A percentile compares a stretch with the other conserved stretches of the same genome.
Conservation (phyloP, 1,284 basidiomycete species). For the Phellopilus nigrolimitatus region DNA sequence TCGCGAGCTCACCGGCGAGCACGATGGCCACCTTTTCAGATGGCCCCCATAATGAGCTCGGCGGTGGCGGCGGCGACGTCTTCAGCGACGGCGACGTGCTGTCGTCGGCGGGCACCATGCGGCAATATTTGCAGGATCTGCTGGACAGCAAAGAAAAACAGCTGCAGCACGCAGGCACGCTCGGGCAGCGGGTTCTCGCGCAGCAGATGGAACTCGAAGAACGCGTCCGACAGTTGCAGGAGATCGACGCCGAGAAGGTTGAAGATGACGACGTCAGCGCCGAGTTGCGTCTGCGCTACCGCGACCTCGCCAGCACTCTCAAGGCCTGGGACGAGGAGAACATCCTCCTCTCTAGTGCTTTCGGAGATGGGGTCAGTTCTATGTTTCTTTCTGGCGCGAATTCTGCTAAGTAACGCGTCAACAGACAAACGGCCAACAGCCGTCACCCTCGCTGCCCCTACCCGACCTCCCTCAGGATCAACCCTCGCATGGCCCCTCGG, state of each 20-base stretch:
- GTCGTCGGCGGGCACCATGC: conserved; percentile 58
- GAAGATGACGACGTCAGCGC: conserved; percentile 61
- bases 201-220: conserved; percentile 91
- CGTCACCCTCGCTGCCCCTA: conserved; percentile 31
- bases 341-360: conserved; percentile 66
- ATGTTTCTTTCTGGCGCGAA: conserved; percentile 16
- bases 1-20: background rate
- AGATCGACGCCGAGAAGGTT: conserved; percentile 49
- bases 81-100: background rate
- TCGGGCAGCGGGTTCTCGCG: conserved; percentile 85
- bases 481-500: conserved; percentile 38
- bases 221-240: conserved; percentile 76
- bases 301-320: conserved; percentile 75
- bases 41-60: background rate
- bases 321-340: conserved; percentile 82
- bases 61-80: background rate
- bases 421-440: conserved; percentile 38
- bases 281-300: conserved; percentile 66
- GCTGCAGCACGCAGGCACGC: conserved; percentile 81
- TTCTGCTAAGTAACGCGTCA: no score
- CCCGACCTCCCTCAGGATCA: conserved; percentile 40
- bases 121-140: conserved; percentile 70
- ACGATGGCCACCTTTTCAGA: conserved; percentile 9
- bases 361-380: conserved; percentile 60
- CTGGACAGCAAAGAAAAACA: conserved; percentile 88